These are phyloP conservation scores for Platanthera zijinensis DNA, from an alignment of 106 monocot species.

Conservation along the genomic window DNA sequence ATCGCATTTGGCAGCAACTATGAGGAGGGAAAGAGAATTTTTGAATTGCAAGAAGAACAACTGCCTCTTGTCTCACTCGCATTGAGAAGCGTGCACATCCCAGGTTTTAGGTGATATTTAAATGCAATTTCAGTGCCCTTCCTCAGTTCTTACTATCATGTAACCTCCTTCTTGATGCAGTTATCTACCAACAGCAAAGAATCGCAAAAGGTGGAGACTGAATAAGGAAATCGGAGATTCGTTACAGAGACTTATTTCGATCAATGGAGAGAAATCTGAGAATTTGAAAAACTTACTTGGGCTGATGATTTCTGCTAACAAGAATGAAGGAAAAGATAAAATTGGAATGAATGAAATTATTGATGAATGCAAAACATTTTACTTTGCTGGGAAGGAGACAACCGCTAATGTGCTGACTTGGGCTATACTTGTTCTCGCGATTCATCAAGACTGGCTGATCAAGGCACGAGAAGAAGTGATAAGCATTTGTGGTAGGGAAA, in stretches of 20 bases:
- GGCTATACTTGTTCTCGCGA: slow-evolving; percentile 51
- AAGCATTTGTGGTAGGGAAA: slow-evolving; percentile 18
- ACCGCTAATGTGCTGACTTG: slow-evolving; percentile 74
- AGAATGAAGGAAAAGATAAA: slow-evolving; percentile 20
- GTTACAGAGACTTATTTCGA: slow-evolving; percentile 38
- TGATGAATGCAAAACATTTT: slow-evolving; percentile 92
- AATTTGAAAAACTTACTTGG: slow-evolving; percentile 65
- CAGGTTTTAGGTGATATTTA: slow-evolving; percentile 57
- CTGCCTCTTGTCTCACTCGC: slow-evolving; percentile 55
- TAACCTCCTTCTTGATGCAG: slow-evolving; percentile 19
- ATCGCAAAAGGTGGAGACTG: slow-evolving; percentile 34
- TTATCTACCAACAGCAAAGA: slow-evolving; percentile 62
- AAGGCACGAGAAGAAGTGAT: slow-evolving; percentile 71
- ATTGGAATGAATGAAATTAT: slow-evolving; percentile 65
- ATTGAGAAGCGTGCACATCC: slow-evolving; percentile 56
- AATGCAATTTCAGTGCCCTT: neutral
- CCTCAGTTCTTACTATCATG: neutral
- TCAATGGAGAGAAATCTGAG: slow-evolving; percentile 34
- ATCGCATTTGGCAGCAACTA: slow-evolving; percentile 82
- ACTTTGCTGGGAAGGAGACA: slow-evolving; percentile 91
- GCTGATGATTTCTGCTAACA: slow-evolving; percentile 51
- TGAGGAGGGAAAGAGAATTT: slow-evolving; percentile 58
- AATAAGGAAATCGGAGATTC: slow-evolving; percentile 44
- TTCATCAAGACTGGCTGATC: slow-evolving; percentile 72
- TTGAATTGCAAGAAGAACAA: slow-evolving; percentile 72